phyloP scores from a whole-genome alignment of 1,284 basidiomycete genomes.

The Ganoderma sinense region DNA sequence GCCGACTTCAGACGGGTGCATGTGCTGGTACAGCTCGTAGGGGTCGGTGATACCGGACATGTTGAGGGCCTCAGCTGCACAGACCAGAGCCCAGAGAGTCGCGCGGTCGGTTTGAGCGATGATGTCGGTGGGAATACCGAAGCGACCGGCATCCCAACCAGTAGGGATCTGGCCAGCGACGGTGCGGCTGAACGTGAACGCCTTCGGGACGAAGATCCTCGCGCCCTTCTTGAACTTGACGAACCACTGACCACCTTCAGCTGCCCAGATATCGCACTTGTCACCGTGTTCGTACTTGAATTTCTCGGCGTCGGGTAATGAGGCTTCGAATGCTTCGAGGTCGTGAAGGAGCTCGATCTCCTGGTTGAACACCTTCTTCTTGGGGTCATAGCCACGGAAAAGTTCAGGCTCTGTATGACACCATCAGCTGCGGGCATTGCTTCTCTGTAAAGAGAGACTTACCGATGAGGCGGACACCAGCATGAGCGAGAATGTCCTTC shows the following conservation, averaged over 20 bases:
- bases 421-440: conserved; percentile 21
- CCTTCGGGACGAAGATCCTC: conserved; percentile 92
- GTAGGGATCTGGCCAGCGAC: conserved; percentile 98
- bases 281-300: conserved; percentile 98
- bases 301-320: conserved; percentile 90
- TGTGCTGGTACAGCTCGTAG: conserved; percentile 95
- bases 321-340: conserved; percentile 94
- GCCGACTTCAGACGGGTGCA: conserved; percentile 97
- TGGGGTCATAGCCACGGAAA: conserved; percentile 97
- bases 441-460: conserved; percentile 34
- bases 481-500: conserved; percentile 90
- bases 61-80: conserved; percentile 94
- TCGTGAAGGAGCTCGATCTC: conserved; percentile 98
- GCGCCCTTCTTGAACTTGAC: conserved; percentile 99
- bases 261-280: conserved; percentile 95
- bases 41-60: conserved; percentile 98
- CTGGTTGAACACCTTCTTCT: conserved; percentile 96
- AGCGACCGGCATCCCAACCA: conserved; percentile 95
- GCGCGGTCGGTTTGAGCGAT: conserved; percentile 93
- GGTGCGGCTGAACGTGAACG: conserved; percentile 92
- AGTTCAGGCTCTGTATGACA: conserved; percentile 85
- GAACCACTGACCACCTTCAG: conserved; percentile 92
- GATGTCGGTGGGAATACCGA: conserved; percentile 98
- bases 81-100: conserved; percentile 97
- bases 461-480: conserved; percentile 97